Evolutionary conservation across 2,329 filamentous ascomycete genomes (phyloP).

Genomic region (Juglanconis sp.): DNA sequence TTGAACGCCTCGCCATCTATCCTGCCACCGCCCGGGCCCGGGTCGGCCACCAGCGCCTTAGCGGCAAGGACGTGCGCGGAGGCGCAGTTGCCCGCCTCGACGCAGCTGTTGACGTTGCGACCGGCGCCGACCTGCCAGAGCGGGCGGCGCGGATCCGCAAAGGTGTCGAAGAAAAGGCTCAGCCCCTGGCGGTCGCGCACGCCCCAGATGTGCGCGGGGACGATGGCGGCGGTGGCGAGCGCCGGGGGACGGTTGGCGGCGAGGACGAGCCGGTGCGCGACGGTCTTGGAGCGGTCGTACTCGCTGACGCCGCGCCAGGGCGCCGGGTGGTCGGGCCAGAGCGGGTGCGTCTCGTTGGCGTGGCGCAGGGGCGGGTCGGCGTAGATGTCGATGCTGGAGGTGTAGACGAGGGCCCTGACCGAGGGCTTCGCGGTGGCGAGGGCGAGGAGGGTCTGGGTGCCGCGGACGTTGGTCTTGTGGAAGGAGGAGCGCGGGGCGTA

Average conservation of each 20-base stretch:
- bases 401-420: constrained; percentile 31
- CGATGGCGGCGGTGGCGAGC: constrained; percentile 26
- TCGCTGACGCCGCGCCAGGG: constrained; percentile 17
- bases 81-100: constrained; percentile 26
- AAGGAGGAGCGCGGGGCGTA: constrained; percentile 19
- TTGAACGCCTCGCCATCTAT: constrained; percentile 35
- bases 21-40: constrained; percentile 3
- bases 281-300: constrained; percentile 31
- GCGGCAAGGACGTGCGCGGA: constrained; percentile 26
- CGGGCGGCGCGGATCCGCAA: neutral
- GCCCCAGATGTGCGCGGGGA: constrained; percentile 32
- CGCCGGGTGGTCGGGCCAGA: constrained; percentile 19
- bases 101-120: constrained; percentile 26
- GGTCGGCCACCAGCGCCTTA: constrained; percentile 24
- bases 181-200: constrained; percentile 29
- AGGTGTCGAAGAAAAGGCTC: constrained; percentile 22
- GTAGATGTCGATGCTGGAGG: constrained; percentile 29
- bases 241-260: constrained; percentile 24
- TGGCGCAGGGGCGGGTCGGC: constrained; percentile 23
- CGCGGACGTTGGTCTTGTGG: constrained; percentile 28
- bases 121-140: constrained; percentile 23
- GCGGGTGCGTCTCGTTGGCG: constrained; percentile 23
- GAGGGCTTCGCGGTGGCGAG: constrained; percentile 19
- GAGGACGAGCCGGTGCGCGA: constrained; percentile 29
- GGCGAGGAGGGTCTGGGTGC: constrained; percentile 27